phyloP scores from a whole-genome alignment of 345 rosid genomes.

The Hypericum androsaemum region DNA sequence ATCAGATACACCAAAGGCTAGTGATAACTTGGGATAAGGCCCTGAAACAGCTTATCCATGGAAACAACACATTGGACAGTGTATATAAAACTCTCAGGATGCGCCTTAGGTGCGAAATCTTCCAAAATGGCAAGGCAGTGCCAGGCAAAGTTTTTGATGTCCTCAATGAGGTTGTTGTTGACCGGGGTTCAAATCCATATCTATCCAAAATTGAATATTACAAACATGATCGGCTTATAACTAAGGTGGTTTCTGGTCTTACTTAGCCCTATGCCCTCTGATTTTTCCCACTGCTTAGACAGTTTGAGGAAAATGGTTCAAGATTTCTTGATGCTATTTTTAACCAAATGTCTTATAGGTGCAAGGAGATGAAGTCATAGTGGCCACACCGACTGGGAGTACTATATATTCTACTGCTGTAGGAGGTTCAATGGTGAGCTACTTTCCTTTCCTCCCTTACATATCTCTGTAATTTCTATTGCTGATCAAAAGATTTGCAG shows the following conservation, averaged over 20 bases:
- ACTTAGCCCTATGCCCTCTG: too few relatives aligned
- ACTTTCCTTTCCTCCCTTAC: not conserved
- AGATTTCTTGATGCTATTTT: too few relatives aligned
- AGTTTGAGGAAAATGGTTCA: too few relatives aligned
- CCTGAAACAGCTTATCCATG: slow-evolving; percentile 73
- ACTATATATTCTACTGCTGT: slow-evolving; percentile 98
- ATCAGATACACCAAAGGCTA: too few relatives aligned
- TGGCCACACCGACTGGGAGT: slow-evolving; percentile 98
- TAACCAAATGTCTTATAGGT: slow-evolving; percentile 37
- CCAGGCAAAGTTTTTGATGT: slow-evolving; percentile 93
- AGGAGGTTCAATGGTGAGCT: slow-evolving; percentile 92
- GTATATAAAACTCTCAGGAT: slow-evolving; percentile 92
- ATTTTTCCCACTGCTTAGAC: too few relatives aligned
- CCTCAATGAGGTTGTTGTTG: slow-evolving; percentile 83
- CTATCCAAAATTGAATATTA: slow-evolving; percentile 94
- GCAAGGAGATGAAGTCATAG: slow-evolving; percentile 97
- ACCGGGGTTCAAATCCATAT: slow-evolving; percentile 96
- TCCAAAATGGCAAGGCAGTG: slow-evolving; percentile 76
- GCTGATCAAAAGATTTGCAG: slow-evolving; percentile 24
- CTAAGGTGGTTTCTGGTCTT: slow-evolving; percentile 48
- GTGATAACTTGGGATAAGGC: too few relatives aligned
- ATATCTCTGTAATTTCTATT: not conserved
- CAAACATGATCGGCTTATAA: slow-evolving; percentile 87
- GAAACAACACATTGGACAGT: slow-evolving; percentile 71
- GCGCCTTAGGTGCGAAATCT: slow-evolving; percentile 86